Evolutionary conservation across 2,329 filamentous ascomycete genomes (phyloP).

Genomic region (Penicillium sp.): DNA sequence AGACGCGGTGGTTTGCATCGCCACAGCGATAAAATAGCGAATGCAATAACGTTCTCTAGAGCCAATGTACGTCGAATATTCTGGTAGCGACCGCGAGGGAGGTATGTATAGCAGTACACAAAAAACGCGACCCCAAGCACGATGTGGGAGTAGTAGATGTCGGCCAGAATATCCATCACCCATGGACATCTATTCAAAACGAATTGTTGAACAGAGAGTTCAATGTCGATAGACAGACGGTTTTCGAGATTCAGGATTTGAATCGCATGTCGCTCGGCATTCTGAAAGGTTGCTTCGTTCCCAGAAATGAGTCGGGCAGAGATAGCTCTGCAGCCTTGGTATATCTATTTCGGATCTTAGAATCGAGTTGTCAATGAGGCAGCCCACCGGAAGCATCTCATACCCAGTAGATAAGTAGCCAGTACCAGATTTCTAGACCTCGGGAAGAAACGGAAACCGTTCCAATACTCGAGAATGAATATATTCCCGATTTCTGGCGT

Average conservation of each 20-base stretch:
- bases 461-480: conserved; percentile 25
- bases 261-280: conserved; percentile 43
- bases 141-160: conserved; percentile 51
- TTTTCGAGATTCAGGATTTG: conserved; percentile 43
- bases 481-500: not conserved
- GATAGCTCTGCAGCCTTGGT: conserved; percentile 47
- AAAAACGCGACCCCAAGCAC: conserved; percentile 49
- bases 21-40: conserved; percentile 50
- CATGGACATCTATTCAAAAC: conserved; percentile 38
- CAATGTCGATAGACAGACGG: conserved; percentile 41
- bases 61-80: conserved; percentile 50
- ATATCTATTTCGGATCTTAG: conserved; percentile 27
- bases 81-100: conserved; percentile 42
- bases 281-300: conserved; percentile 40
- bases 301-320: conserved; percentile 45
- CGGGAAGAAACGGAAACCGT: conserved; percentile 31
- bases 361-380: not conserved
- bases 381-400: not conserved
- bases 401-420: conserved; percentile 36
- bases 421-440: conserved; percentile 38
- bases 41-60: conserved; percentile 51
- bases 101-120: conserved; percentile 50
- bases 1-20: conserved; percentile 52
- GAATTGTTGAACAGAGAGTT: conserved; percentile 42
- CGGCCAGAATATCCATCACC: conserved; percentile 44